Base-by-base conservation (phyloP, 2,329 filamentous ascomycete genomes). In the Exophiala sideris region DNA sequence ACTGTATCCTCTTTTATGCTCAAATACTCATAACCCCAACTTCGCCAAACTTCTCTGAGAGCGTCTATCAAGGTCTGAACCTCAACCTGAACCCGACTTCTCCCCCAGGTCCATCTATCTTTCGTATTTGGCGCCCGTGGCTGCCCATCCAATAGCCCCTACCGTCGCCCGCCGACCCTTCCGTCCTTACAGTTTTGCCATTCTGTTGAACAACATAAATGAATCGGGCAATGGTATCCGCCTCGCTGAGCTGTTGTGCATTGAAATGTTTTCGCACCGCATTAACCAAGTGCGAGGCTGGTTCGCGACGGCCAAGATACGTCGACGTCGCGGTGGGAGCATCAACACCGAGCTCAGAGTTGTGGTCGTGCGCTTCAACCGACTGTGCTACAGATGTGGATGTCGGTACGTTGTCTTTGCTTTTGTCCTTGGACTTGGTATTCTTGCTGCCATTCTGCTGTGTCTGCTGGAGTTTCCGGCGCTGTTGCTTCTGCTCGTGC, bases 251-350 rank as follows among this genome's bases (percentile, higher is more conserved):
- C 6, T 71, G 73, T 14, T 72, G 71, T 45, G 70, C 73, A 57
- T 76, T 76, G 50, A 77, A 77, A 56, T 77, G 74, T 59, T 74
- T 76, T 44, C 74, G 70, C 21, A 76, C 73, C 0, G 72, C 67
- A 16, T 67, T 64, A 18, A 74, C 72, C 6, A 77, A 68, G 10
- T 60, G 29, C 7, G 54, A 49, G 10, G 45, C 35, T 16, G 57
- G 50, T 40, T 55, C 54, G 7, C 52, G 51, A 4, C 40, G 54
- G 11, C 54, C 54, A 7, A 55, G 33, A 18, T 57, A 56, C 10
- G 51, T 53, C 2, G 51, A 36, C 9, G 54, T 50, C 34, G 38
- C 46, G 7, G 36, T 50, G 12, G 58, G 51, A 50, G 50, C 32
- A 8, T 49, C 51, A 9, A 49, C 58, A 10, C 35, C 34, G 35